Base-by-base conservation (phyloP, 2,329 filamentous ascomycete genomes). In the Hymenoscyphus occultus region DNA sequence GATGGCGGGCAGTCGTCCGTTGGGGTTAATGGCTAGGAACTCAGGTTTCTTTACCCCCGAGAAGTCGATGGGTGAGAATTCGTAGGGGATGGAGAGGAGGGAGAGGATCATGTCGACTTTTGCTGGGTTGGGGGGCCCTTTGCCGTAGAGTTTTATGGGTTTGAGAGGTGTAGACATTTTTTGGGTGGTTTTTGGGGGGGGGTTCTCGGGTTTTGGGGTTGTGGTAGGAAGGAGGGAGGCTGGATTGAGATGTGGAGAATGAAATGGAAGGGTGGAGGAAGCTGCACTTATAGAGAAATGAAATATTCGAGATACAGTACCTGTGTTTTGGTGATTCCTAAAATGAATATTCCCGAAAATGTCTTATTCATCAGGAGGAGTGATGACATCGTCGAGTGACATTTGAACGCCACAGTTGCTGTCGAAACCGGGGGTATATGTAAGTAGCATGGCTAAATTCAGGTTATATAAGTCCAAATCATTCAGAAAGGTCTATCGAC, bases 101-200 rank as follows among this genome's bases (percentile, higher is more conserved):
- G 12, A 10, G 22, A 64, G 40, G 31, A 64, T 40, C 13, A 64
- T 59, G 12, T n/a, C n/a, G 13, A 64, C 56, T 59, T 64, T 64
- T 16, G 56, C 32, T 13, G 62, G 62, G 35, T 64, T 64, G 16
- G 56, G 39, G 6, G 40, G 54, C 6, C 19, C 60, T 22, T 28
- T 31, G 40, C 60, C 60, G 48, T 48, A 62, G n/a, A 62, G 12
- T 31, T 56, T 62, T 32, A 62, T 56, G 14, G 60, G 60, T 22
- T 62, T 56, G 16, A 62, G 19, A 40, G 56, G 16, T 22, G 51
- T 40, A 9, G 60, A 62, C 48, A 22, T n/a, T 22, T 51, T 12
- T 51, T 28, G 9, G 5, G 19, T n/a, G 2, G 16, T 28, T 22
- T 22, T 4, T 48, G 22, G n/a, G 7, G n/a, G 10, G 22, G 16